Conservation (phyloP, 768 basidiomycete species). For the Coprinellus micaceus region DNA sequence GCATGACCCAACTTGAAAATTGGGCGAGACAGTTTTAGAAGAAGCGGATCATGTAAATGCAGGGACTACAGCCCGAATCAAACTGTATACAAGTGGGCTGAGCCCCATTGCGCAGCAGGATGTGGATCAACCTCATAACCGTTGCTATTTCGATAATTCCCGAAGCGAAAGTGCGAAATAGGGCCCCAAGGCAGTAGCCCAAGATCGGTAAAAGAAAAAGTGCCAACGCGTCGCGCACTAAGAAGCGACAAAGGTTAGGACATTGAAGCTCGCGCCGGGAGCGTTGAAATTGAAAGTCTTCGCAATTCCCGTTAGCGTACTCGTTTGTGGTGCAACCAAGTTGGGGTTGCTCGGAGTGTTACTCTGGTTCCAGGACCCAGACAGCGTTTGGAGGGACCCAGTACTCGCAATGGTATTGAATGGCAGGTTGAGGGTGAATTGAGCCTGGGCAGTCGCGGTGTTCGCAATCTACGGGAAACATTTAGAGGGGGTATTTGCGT, state of each 20-base stretch:
- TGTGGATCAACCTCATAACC: no score
- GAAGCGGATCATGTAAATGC: no score
- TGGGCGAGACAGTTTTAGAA: no score
- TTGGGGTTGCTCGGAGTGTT: constrained; percentile 54
- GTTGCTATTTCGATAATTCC: no score
- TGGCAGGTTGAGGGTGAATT: constrained; percentile 51
- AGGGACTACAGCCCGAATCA: no score
- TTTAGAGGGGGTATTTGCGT: not conserved
- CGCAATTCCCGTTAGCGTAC: constrained; percentile 38
- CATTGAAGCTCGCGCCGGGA: constrained; percentile 41
- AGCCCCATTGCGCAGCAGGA: no score
- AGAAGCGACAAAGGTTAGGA: constrained; percentile 32
- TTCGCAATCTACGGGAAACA: constrained; percentile 46
- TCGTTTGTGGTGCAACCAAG: constrained; percentile 43
- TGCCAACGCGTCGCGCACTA: no score
- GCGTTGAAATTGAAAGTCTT: constrained; percentile 53
- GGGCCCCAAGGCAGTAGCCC: no score
- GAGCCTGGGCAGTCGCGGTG: constrained; percentile 35
- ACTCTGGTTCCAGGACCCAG: constrained; percentile 46
- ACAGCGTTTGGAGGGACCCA: constrained; percentile 48
- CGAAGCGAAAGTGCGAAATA: no score
- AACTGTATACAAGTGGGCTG: no score
- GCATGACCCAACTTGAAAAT: no score
- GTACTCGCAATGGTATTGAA: constrained; percentile 42
- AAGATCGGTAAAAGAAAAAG: no score